Base-by-base conservation (phyloP, 345 rosid genomes). In the Carallia pectinifolia region DNA sequence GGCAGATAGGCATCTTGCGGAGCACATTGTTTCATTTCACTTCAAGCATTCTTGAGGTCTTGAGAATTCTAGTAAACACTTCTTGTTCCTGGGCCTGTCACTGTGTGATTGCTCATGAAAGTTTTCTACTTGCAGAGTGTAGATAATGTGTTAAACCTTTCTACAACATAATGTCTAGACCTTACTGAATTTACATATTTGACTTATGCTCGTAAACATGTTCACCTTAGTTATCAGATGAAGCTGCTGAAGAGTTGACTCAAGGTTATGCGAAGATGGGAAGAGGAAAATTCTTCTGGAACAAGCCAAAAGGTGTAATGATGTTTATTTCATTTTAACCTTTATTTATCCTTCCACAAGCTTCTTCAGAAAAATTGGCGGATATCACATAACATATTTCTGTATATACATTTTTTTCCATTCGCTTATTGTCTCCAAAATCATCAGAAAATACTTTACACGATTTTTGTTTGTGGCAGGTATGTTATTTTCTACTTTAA, bases 241-340 rank as follows among this genome's bases (percentile, higher is more conserved):
- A 92, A 82, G 97, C 97, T 61, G 90, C 93, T 29, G 99, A 92
- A 85, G 97, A 90, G 76, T 77, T 95, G 74, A 90, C 90, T 64
- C 80, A 86, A 53, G 96, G 99, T 38, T 92, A 95, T 54, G 99
- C 92, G 54, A 91, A 86, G 80, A 82, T 95, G 84, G 83, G 99
- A 76, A 86, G 82, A 77, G 87, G 92, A 74, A 65, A 95, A 95
- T 78, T 92, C 90, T 81, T 97, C 99, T 0, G 97, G 99, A 74
- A 84, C 97, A 64, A 83, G 97, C 82, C 90, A 95, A 78, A 95
- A 95, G 91, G 97, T 89, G 23, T 31, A 53, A 13, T 55, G 1
- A 34, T 62, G 9, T 12, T 30, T 19, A 67, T 0, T 53, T 8
- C 1, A 6, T 54, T 54, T 9, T 7, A 2, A 5, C 27, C 58